Evolutionary conservation across 257 asterid genomes (phyloP).

Genomic region (Plectranthus barbatus): DNA sequence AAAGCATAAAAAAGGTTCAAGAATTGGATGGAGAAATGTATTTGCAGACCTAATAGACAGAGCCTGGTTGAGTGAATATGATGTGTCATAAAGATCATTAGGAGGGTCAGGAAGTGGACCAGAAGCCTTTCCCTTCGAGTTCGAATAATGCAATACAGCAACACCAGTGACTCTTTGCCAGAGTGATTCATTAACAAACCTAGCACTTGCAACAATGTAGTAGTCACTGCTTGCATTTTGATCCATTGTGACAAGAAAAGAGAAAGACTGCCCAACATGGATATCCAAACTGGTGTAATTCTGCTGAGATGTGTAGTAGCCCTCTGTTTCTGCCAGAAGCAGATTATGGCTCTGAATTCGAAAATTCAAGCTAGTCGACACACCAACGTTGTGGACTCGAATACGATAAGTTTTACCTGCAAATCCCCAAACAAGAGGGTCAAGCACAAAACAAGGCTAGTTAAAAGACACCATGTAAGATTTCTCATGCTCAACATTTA

Average conservation of each 20-base stretch:
- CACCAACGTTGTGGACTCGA: constrained; percentile 86
- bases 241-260: constrained; percentile 80
- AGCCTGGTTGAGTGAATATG: constrained; percentile 77
- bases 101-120: constrained; percentile 97
- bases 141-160: constrained; percentile 75
- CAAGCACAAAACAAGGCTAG: background rate
- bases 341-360: constrained; percentile 79
- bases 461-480: no score
- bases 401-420: constrained; percentile 85
- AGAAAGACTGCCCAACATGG: constrained; percentile 88
- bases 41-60: constrained; percentile 67
- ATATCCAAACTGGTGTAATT: constrained; percentile 71
- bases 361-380: constrained; percentile 77
- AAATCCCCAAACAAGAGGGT: background rate
- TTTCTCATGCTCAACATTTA: no score
- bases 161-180: constrained; percentile 95
- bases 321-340: constrained; percentile 91
- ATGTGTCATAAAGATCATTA: constrained; percentile 47
- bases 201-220: constrained; percentile 86
- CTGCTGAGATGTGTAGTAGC: constrained; percentile 78
- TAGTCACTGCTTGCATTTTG: constrained; percentile 97
- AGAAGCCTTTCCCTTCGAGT: constrained; percentile 57
- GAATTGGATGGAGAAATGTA: no score
- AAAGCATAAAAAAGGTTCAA: background rate
- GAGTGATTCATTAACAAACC: constrained; percentile 78